A percentile compares a stretch with the other conserved stretches of the same genome.
Evolutionary conservation across 2,329 filamentous ascomycete genomes (phyloP).

Genomic region (Pseudogymnoascus sp.): DNA sequence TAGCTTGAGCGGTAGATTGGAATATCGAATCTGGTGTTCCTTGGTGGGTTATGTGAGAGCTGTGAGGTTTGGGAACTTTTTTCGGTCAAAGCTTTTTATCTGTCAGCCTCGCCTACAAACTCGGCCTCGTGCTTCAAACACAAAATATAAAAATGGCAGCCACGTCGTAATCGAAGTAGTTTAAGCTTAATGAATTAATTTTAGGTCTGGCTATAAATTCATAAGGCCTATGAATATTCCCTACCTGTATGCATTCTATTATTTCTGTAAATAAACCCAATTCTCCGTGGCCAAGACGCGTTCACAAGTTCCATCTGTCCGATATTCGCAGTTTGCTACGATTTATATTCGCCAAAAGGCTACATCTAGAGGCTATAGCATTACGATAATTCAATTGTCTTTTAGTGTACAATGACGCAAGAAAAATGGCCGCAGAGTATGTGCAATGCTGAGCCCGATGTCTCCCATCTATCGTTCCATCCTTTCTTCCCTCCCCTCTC

Average conservation of each 20-base stretch:
- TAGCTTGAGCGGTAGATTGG: not conserved
- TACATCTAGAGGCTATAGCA: constrained; percentile 5
- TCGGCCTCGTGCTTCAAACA: not conserved
- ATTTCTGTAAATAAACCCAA: not conserved
- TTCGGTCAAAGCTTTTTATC: constrained; percentile 11
- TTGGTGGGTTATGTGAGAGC: constrained; percentile 3
- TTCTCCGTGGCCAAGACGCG: not conserved
- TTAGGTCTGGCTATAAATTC: not conserved
- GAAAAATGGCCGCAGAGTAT: constrained; percentile 8
- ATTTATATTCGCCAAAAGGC: not conserved
- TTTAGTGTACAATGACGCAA: constrained; percentile 10
- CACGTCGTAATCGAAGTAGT: not conserved
- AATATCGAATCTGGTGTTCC: not conserved
- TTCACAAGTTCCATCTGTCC: not conserved
- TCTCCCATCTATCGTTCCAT: constrained; percentile 10
- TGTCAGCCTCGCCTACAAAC: constrained; percentile 7
- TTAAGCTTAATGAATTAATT: not conserved
- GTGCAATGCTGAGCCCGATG: constrained; percentile 8
- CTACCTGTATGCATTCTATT: not conserved
- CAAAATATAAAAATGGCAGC: not conserved
- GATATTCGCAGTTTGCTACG: not conserved
- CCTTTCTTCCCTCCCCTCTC: not conserved
- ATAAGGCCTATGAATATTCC: not conserved
- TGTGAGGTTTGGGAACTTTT: constrained; percentile 5
- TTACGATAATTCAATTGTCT: constrained; percentile 9